Conservation (phyloP, 768 basidiomycete genomes). For the Pleurotus citrinopileatus region DNA sequence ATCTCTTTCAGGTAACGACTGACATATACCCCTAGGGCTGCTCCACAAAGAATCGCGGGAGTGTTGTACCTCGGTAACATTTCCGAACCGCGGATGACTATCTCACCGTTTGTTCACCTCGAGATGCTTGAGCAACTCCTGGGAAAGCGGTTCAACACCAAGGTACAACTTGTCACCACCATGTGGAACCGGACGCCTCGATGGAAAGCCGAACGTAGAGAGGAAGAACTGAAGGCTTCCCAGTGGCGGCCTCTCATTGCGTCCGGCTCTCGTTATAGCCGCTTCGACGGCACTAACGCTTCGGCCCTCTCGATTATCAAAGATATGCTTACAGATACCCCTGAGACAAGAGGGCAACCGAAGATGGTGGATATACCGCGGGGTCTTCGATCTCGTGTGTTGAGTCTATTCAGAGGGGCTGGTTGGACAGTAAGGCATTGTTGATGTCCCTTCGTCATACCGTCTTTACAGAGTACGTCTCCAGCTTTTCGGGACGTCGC, state of each 20-base stretch:
- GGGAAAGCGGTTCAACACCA: slow-evolving; percentile 35
- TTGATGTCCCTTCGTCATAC: not conserved
- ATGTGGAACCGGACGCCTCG: slow-evolving; percentile 38
- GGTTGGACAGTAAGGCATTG: too few relatives aligned
- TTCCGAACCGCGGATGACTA: slow-evolving; percentile 25
- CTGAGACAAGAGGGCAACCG: too few relatives aligned
- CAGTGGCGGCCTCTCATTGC: slow-evolving; percentile 44
- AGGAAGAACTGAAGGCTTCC: slow-evolving; percentile 29
- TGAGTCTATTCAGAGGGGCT: not conserved
- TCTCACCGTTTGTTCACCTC: slow-evolving; percentile 11
- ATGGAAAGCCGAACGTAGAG: slow-evolving; percentile 31
- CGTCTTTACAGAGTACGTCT: too few relatives aligned
- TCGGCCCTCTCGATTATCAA: slow-evolving; percentile 37
- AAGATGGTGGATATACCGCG: too few relatives aligned
- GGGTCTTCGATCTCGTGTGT: not conserved
- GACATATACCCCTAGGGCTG: too few relatives aligned
- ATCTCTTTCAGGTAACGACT: too few relatives aligned
- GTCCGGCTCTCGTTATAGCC: slow-evolving; percentile 33
- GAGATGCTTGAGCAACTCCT: slow-evolving; percentile 12
- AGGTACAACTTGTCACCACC: slow-evolving; percentile 42
- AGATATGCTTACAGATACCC: too few relatives aligned
- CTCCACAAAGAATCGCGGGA: slow-evolving; percentile 18
- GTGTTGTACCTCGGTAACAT: slow-evolving; percentile 41
- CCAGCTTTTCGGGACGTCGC: too few relatives aligned
- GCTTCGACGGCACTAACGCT: slow-evolving; percentile 29